A percentile compares a stretch with the other conserved stretches of the same genome.
Evolutionary conservation across 2,329 filamentous ascomycete species (phyloP).

Genomic region (Dendryphion nanum): DNA sequence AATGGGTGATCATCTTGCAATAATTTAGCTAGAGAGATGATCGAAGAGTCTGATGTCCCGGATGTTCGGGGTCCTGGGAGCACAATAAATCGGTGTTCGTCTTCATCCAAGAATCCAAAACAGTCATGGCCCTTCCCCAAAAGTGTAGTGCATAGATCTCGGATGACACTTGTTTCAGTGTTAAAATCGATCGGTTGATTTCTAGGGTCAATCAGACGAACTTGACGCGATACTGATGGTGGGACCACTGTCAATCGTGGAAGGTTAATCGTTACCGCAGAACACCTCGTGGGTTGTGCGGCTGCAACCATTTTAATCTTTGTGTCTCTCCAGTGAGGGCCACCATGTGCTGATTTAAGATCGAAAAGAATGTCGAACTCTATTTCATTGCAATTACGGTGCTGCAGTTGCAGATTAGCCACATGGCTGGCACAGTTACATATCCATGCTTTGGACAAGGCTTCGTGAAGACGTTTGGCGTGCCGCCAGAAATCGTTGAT

Average conservation of each 20-base stretch:
- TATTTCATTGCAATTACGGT: constrained; percentile 6
- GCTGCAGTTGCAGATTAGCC: constrained; percentile 8
- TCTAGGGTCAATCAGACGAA: no score
- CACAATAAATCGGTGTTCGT: constrained; percentile 10
- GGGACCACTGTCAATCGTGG: no score
- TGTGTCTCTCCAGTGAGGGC: constrained; percentile 2
- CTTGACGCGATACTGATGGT: no score
- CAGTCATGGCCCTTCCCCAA: constrained; percentile 2
- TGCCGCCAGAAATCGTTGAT: constrained; percentile 11
- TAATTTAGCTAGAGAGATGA: background rate
- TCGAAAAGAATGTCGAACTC: constrained; percentile 12
- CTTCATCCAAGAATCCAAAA: constrained; percentile 13
- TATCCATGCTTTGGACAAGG: constrained; percentile 9
- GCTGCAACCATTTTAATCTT: constrained; percentile 8
- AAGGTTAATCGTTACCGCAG: no score
- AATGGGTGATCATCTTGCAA: background rate
- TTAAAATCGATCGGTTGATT: no score
- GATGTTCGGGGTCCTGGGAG: constrained; percentile 2
- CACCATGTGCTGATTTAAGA: background rate
- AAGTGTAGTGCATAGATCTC: no score
- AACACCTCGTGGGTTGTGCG: constrained; percentile 1
- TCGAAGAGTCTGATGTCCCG: background rate
- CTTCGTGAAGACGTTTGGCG: constrained; percentile 9
- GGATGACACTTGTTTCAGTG: no score
- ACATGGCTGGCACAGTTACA: constrained; percentile 6